Conservation (phyloP, 257 asterid genomes). For the Plantago elongata region DNA sequence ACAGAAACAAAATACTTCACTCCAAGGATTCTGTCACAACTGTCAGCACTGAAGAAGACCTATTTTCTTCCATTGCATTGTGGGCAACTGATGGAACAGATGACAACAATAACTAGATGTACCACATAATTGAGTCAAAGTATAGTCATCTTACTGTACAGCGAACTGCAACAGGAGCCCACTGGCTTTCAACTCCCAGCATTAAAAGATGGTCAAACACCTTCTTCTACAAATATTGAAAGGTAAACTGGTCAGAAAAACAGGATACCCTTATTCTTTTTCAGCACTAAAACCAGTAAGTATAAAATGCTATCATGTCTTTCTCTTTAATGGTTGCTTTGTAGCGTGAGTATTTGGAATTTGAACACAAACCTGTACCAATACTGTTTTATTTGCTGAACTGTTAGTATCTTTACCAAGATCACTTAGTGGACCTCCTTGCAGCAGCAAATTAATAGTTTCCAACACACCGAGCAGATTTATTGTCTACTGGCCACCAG, state of each 20-base stretch:
- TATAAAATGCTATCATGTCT: conserved; percentile 1
- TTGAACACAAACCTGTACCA: conserved; percentile 72
- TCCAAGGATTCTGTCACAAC: background rate
- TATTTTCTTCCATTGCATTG: conserved; percentile 4
- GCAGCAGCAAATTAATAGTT: conserved; percentile 67
- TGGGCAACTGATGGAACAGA: conserved; percentile 1
- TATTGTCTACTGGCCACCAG: conserved; percentile 80
- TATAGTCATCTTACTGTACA: conserved; percentile 57
- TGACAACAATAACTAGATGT: background rate
- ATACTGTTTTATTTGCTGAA: conserved; percentile 63
- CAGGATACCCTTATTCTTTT: conserved; percentile 4
- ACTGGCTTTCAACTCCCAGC: conserved; percentile 96
- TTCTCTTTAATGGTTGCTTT: conserved; percentile 1
- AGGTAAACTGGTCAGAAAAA: conserved; percentile 12
- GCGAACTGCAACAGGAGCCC: conserved; percentile 95
- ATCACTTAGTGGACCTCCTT: conserved; percentile 69
- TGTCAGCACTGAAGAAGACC: conserved; percentile 2
- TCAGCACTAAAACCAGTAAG: no score
- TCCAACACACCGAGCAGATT: conserved; percentile 84
- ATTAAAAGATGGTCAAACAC: conserved; percentile 72
- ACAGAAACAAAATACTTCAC: background rate
- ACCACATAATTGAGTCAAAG: conserved; percentile 8
- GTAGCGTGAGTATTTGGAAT: conserved; percentile 17
- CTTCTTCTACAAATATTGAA: conserved; percentile 58
- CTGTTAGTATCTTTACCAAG: conserved; percentile 56